Evolutionary conservation across 2,329 filamentous ascomycete genomes (phyloP), one percentile per base, ranked within the genome.

Genomic region (Fusarium palustre): DNA sequence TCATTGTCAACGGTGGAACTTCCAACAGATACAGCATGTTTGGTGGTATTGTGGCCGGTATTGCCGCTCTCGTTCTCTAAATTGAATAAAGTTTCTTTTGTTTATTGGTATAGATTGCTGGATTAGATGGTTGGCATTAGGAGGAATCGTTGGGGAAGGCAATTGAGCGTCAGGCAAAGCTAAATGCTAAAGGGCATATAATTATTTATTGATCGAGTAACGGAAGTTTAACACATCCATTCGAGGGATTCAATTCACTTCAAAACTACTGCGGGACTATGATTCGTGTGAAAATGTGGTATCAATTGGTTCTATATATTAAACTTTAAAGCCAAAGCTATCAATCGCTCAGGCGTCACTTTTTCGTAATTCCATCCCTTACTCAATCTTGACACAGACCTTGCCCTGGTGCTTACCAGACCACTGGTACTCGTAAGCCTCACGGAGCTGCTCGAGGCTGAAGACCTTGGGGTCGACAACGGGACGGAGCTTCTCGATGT

Each of bases 381-480:
- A 78, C 10, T 73, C 69, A 60, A 80, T 75, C 62, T 77, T 67
- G 48, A 79, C 64, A 34, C 71, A 72, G 22, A 83, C 77, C 68
- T 83, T 83, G 59, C 78, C 80, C 69, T 80, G 77, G 59, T 82
- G 79, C 71, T 78, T 75, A 13, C 74, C 76, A 22, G 76, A 71
- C 75, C 73, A 79, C 57, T 81, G 68, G 52, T 83, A 82, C 69
- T 81, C 78, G 56, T 79, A 82, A 8, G 81, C 81, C 74, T 85
- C 81, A 73, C 79, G 81, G 3, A 79, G 46, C 59, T 85, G 73
- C 20, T 84, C 83, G 34, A 87, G 70, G 13, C 66, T 75, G 61
- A 87, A 87, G 25, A 78, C 56, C 66, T 79, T 81, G 39, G 76
- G 70, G 72, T 87, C 84, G 33, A 87, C 73, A 3, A 86, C 79